Evolutionary conservation across 2,329 filamentous ascomycete genomes (phyloP).

Genomic region (Albophoma yamanashiensis): DNA sequence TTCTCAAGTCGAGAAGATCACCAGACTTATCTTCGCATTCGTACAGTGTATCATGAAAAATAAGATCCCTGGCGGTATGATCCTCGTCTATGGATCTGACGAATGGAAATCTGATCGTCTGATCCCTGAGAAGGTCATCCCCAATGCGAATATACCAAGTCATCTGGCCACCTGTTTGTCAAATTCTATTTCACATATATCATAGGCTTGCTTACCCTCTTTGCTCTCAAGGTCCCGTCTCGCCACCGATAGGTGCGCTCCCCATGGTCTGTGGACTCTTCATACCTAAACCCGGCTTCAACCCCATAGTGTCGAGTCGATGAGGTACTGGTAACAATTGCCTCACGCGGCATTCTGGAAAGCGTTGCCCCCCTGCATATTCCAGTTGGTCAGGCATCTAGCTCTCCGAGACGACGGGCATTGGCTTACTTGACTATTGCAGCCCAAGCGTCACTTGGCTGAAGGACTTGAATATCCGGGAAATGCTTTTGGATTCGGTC

Average conservation of each 20-base stretch:
- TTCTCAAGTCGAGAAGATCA: neutral
- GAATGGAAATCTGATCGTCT: neutral
- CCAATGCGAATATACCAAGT: neutral
- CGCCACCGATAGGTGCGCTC: neutral
- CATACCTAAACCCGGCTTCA: neutral
- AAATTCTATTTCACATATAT: neutral
- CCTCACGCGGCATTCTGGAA: neutral
- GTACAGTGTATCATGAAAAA: neutral
- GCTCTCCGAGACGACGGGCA: neutral
- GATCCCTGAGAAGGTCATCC: neutral
- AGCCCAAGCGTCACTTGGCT: neutral
- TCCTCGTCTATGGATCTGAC: neutral
- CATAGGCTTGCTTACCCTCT: neutral
- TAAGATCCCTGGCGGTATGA: neutral
- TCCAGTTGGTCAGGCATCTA: neutral
- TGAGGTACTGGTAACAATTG: neutral
- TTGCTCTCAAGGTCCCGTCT: neutral
- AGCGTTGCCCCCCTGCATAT: neutral
- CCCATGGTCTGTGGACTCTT: neutral
- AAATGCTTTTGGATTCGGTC: neutral
- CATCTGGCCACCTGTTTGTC: neutral
- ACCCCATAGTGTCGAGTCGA: neutral
- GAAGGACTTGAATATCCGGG: neutral
- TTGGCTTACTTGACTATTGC: neutral
- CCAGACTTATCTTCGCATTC: neutral